Evolutionary conservation across 2,329 filamentous ascomycete genomes (phyloP), one percentile per base, ranked within the genome.

Genomic region (Cercospora sp.): DNA sequence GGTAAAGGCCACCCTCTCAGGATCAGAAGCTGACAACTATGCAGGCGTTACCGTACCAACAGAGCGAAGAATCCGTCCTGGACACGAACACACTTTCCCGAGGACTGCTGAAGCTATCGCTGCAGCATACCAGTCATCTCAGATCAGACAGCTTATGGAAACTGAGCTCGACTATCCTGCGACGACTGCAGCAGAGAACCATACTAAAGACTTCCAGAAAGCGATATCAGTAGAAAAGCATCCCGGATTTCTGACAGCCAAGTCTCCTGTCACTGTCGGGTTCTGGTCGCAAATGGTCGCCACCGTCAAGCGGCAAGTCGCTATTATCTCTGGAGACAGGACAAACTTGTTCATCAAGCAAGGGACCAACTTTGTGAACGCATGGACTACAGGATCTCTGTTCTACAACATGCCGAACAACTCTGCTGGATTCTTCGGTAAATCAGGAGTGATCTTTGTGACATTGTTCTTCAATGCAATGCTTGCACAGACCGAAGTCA

Each of bases 401-500:
- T 91, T 91, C 77, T 91, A 91, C 78, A 83, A 88, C 65, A 85
- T 88, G 0, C 84, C 88, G 0, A 66, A 79, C 23, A 86, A 84
- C 59, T 86, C 87, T 0, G 81, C 78, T 1, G 89, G 89, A 6
- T 77, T 91, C 0, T 91, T 91, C 74, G 75, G 86, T 71, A 90
- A 90, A 73, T 83, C 84, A 0, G 89, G 89, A 61, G 84, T 88
- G 0, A 78, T 89, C 3, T 91, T 91, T 80, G 84, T 90, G 60
- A 81, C 88, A 0, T 79, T 90, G 0, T 79, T 91, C 0, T 88
- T 85, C 77, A 88, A 90, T 74, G 82, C 84, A 64, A 78, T 91
- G 8, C 75, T 90, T 2, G 83, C 88, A 20, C 87, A 91, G 82
- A 85, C 88, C 1, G 89, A 92, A 75, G 88, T 91, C 1, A 88